These are phyloP conservation scores for Eucalyptus shirleyi DNA, from an alignment of 345 rosid genomes.

Conservation along the genomic window DNA sequence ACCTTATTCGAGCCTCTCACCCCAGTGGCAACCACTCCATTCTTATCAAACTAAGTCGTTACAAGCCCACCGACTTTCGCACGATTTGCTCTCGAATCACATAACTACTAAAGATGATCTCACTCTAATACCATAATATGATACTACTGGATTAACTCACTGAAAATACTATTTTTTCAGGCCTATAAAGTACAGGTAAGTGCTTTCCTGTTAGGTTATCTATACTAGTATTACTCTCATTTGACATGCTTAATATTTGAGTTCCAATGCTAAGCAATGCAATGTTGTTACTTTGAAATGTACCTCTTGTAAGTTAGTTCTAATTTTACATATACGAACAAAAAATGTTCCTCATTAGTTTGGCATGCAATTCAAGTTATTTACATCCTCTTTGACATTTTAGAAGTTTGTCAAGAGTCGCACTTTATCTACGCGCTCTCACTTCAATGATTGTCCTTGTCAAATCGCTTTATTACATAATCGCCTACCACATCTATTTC, in stretches of 20 bases:
- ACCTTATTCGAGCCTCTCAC: background rate
- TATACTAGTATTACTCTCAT: background rate
- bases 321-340: background rate
- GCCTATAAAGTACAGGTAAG: background rate
- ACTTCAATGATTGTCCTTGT: background rate
- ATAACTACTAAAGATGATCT: background rate
- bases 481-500: fast-evolving
- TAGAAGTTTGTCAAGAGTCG: background rate
- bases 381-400: fast-evolving
- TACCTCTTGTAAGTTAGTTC: background rate
- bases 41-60: background rate
- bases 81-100: background rate
- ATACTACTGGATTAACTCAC: background rate
- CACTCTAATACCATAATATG: background rate
- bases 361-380: background rate
- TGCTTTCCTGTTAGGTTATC: background rate
- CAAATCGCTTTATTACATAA: background rate
- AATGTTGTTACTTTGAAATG: background rate
- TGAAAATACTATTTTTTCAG: fast-evolving
- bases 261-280: background rate
- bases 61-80: fast-evolving
- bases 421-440: background rate
- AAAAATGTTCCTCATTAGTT: background rate
- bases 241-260: background rate
- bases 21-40: fast-evolving